These are phyloP conservation scores for Ananas comosus DNA, from an alignment of 176 grass and related monocot genomes.

Conservation along the genomic window DNA sequence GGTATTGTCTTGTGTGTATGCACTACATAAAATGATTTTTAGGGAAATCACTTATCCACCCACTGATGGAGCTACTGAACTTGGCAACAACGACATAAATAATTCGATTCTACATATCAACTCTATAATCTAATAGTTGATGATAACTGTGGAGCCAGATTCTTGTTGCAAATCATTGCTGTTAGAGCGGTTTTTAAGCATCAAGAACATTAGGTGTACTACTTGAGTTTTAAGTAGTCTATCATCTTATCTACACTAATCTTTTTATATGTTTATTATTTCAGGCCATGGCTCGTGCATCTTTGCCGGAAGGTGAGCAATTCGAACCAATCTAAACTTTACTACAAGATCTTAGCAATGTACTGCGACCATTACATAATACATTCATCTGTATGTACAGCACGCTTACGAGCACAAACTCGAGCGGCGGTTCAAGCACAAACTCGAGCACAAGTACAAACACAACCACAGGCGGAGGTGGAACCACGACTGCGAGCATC, in stretches of 20 bases:
- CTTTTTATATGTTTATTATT: constrained; percentile 2
- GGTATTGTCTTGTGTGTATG: no score
- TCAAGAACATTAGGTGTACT: not conserved
- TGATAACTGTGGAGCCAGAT: no score
- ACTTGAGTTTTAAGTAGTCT: not conserved
- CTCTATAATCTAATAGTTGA: no score
- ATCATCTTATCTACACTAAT: constrained; percentile 10
- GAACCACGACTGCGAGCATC: not conserved
- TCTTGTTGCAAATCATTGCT: no score
- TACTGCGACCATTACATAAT: not conserved
- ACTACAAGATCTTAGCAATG: not conserved
- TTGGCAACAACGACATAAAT: no score
- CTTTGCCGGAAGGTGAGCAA: constrained; percentile 63
- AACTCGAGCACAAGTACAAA: not conserved
- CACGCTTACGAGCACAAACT: constrained; percentile 6
- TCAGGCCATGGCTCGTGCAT: constrained; percentile 71
- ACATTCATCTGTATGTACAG: not conserved
- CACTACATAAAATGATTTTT: no score
- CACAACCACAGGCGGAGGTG: not conserved
- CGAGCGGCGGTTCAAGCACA: constrained; percentile 8
- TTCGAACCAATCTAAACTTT: not conserved
- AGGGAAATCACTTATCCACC: no score
- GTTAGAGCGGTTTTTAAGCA: not conserved
- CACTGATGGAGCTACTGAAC: no score
- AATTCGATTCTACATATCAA: no score